These are phyloP conservation scores for Exophiala alcalophila DNA, from an alignment of 2,329 filamentous ascomycete genomes.

Conservation along the genomic window DNA sequence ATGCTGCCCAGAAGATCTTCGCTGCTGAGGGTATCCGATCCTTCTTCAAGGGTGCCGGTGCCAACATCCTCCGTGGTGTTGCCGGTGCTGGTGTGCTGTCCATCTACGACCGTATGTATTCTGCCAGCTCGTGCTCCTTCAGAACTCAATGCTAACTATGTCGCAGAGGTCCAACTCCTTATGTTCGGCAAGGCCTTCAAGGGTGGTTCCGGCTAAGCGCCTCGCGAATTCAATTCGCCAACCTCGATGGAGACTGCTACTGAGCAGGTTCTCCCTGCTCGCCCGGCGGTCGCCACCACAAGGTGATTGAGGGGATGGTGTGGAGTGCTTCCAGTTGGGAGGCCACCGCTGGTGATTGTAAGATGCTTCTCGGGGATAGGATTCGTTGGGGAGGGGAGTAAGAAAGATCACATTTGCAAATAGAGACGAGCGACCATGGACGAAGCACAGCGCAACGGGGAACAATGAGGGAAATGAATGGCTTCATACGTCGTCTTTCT, in stretches of 20 bases:
- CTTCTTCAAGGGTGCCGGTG: slow-evolving; percentile 99
- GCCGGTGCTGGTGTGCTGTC: slow-evolving; percentile 99
- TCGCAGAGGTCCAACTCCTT: slow-evolving; percentile 67
- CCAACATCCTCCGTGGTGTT: slow-evolving; percentile 99
- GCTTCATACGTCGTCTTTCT: too few species aligned
- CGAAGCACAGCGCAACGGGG: slow-evolving; percentile 13
- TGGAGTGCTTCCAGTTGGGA: slow-evolving; percentile 18
- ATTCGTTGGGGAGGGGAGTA: slow-evolving; percentile 8
- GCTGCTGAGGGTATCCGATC: slow-evolving; percentile 96
- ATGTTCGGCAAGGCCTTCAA: slow-evolving; percentile 99
- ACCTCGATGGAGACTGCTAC: slow-evolving; percentile 3
- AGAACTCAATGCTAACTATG: slow-evolving; percentile 18
- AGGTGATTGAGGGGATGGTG: slow-evolving; percentile 4
- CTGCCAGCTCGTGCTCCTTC: neutral
- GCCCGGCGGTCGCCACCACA: too few species aligned
- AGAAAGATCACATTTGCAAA: slow-evolving; percentile 22
- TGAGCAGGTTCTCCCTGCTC: too few species aligned
- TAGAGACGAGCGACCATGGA: slow-evolving; percentile 15
- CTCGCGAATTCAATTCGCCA: slow-evolving; percentile 15
- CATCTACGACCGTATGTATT: slow-evolving; percentile 86
- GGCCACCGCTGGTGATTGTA: slow-evolving; percentile 6
- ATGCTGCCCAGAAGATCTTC: slow-evolving; percentile 94
- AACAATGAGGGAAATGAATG: slow-evolving; percentile 10
- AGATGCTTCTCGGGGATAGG: slow-evolving; percentile 6
- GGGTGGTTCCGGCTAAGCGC: slow-evolving; percentile 39